Evolutionary conservation across 805 yeast genomes (phyloP).

Genomic region (Candida nanaspora): DNA sequence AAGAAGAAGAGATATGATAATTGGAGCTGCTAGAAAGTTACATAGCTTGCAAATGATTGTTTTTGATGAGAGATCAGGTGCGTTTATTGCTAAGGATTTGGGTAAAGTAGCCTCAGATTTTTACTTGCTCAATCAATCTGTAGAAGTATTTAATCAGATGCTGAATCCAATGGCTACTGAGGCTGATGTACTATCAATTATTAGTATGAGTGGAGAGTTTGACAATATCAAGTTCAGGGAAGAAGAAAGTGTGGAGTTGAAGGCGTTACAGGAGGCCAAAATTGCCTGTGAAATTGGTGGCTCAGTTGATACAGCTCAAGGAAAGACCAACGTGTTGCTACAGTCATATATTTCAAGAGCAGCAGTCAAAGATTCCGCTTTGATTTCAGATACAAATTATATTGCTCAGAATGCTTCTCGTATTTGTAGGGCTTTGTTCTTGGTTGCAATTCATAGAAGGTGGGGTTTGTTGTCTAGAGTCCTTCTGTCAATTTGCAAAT

Average conservation of each 20-base stretch:
- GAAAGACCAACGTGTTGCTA: slow-evolving; percentile 78
- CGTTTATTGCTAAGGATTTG: slow-evolving; percentile 77
- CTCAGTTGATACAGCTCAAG: slow-evolving; percentile 64
- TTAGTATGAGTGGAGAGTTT: slow-evolving; percentile 90
- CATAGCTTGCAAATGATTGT: slow-evolving; percentile 89
- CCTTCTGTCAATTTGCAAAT: slow-evolving; percentile 74
- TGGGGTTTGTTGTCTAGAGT: slow-evolving; percentile 83
- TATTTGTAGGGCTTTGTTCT: slow-evolving; percentile 83
- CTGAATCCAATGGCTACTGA: slow-evolving; percentile 82
- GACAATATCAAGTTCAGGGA: slow-evolving; percentile 83
- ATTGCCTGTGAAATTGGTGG: slow-evolving; percentile 82
- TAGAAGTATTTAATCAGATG: slow-evolving; percentile 84
- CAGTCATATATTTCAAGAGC: slow-evolving; percentile 86
- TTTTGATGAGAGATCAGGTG: slow-evolving; percentile 76
- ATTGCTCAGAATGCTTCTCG: slow-evolving; percentile 95
- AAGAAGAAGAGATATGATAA: slow-evolving; percentile 67
- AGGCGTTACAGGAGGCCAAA: slow-evolving; percentile 46
- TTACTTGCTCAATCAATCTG: slow-evolving; percentile 74
- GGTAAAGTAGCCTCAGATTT: slow-evolving; percentile 96
- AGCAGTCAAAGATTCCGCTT: slow-evolving; percentile 65
- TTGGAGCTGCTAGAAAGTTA: slow-evolving; percentile 74
- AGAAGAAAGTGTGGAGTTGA: slow-evolving; percentile 77
- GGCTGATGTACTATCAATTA: slow-evolving; percentile 83
- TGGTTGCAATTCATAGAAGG: slow-evolving; percentile 78
- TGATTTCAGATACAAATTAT: slow-evolving; percentile 80